phyloP scores from a whole-genome alignment of 1,139 yeast species.

The Suhomyces guaymorum region DNA sequence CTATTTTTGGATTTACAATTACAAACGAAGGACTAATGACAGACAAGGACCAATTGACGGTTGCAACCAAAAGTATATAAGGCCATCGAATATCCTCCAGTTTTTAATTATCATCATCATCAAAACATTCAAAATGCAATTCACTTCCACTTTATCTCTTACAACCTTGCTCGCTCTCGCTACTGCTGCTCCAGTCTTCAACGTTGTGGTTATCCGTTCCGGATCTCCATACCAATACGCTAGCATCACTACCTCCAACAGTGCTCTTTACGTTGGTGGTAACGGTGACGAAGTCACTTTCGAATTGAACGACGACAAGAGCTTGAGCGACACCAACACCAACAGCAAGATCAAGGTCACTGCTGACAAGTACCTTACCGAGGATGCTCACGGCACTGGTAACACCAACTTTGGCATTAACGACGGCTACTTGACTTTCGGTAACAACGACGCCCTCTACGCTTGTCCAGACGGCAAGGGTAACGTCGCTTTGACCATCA shows the following conservation, averaged over 20 bases:
- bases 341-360: slow-evolving; percentile 18
- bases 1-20: background rate
- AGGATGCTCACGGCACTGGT: slow-evolving; percentile 17
- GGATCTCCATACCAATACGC: slow-evolving; percentile 27
- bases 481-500: slow-evolving; percentile 13
- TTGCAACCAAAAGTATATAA: slow-evolving; percentile 19
- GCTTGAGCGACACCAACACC: slow-evolving; percentile 23
- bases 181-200: slow-evolving; percentile 24
- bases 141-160: slow-evolving; percentile 19
- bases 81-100: slow-evolving; percentile 13
- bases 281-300: slow-evolving; percentile 18
- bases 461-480: slow-evolving; percentile 23
- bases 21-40: no score
- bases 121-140: slow-evolving; percentile 14
- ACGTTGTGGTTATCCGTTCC: slow-evolving; percentile 24
- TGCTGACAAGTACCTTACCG: slow-evolving; percentile 19
- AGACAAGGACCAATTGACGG: background rate
- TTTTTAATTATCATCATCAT: slow-evolving; percentile 7
- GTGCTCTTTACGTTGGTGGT: slow-evolving; percentile 19
- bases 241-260: slow-evolving; percentile 11
- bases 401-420: slow-evolving; percentile 22
- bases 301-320: slow-evolving; percentile 21
- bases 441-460: slow-evolving; percentile 18
- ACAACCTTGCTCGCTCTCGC: slow-evolving; percentile 25
- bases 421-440: slow-evolving; percentile 17